These are phyloP conservation scores for Ophiobolus disseminans DNA, from an alignment of 2,329 filamentous ascomycete genomes.

Conservation along the genomic window DNA sequence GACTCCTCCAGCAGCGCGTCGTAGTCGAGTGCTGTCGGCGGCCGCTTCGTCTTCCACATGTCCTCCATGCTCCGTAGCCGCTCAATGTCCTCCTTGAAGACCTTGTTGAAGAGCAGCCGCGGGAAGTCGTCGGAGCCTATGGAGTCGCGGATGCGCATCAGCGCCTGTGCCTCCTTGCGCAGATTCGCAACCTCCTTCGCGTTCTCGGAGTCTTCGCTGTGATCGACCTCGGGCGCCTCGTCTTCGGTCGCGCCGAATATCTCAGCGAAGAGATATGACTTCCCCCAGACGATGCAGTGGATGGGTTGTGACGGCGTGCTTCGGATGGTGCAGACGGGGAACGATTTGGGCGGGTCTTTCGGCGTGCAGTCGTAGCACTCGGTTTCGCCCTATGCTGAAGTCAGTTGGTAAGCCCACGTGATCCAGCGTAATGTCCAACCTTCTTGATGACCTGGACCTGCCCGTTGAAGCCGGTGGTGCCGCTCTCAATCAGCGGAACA, in stretches of 20 bases:
- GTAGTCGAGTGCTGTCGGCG: slow-evolving; percentile 77
- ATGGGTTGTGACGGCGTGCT: slow-evolving; percentile 96
- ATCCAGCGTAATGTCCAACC: slow-evolving; percentile 43
- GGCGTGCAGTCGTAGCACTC: slow-evolving; percentile 96
- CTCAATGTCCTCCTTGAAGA: slow-evolving; percentile 84
- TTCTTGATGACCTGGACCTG: slow-evolving; percentile 97
- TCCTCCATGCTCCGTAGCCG: slow-evolving; percentile 86
- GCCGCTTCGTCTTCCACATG: slow-evolving; percentile 88
- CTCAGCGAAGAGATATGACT: slow-evolving; percentile 94
- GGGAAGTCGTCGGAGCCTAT: slow-evolving; percentile 81
- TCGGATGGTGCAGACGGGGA: slow-evolving; percentile 95
- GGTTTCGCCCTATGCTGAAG: slow-evolving; percentile 67
- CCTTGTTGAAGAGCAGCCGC: slow-evolving; percentile 86
- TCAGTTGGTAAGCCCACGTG: no score
- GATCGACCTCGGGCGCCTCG: slow-evolving; percentile 78
- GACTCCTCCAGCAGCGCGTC: slow-evolving; percentile 64
- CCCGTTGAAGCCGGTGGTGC: slow-evolving; percentile 96
- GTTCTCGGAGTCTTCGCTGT: slow-evolving; percentile 82
- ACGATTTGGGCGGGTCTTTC: slow-evolving; percentile 90
- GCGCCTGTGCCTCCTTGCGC: slow-evolving; percentile 79
- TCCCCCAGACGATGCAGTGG: slow-evolving; percentile 98
- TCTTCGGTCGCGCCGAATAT: slow-evolving; percentile 93
- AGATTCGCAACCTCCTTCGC: slow-evolving; percentile 87
- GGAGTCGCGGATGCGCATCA: slow-evolving; percentile 81
- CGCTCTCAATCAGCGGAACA: slow-evolving; percentile 91